Base-by-base conservation (phyloP, 495 filamentous ascomycete genomes). In the Penicillium tannophilum region DNA sequence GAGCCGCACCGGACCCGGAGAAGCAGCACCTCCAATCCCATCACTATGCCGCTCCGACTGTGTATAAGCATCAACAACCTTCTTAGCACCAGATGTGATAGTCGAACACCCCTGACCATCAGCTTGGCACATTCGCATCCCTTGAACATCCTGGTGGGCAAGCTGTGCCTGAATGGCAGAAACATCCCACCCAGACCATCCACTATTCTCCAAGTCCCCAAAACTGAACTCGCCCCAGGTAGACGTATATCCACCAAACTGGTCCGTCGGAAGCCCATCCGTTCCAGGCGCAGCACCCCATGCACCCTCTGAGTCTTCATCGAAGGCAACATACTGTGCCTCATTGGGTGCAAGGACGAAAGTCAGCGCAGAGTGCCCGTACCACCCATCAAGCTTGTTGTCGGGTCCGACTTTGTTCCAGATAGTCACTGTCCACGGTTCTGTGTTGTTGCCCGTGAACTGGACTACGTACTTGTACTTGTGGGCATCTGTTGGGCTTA, bases 341-440 rank as follows among this genome's bases (percentile, higher is more conserved):
- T 76, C 76, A 0, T 75, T 74, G 19, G 79, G 64, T 7, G 68
- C 56, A n/a, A 85, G 69, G 19, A 67, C 59, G 48, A 84, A 76
- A 19, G 58, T 75, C 28, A 83, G 31, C 11, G 75, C 75, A 4
- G 76, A 73, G 46, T 75, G 59, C 6, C 70, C 73, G 53, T 81
- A 81, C 67, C 75, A 82, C n/a, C 80, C 74, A 41, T 68, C 63
- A 59, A 79, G 60, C 26, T 72, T 66, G 11, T 67, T 71, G 50
- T 79, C 75, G 0, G 72, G 70, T 2, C 75, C 80, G 54, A 75
- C 59, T 65, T 84, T 85, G 72, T 84, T 82, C 83, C 83, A 85
- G 63, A 84, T 50, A 11, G 68, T 68, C 35, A 83, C 72, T 7
- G 72, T 78, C 69, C 78, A 79, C 6, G 71, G 45, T 30, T 68